A percentile compares a stretch with the other conserved stretches of the same genome.
Evolutionary conservation across 2,329 filamentous ascomycete species (phyloP).

Genomic region (Diplodia intermedia): DNA sequence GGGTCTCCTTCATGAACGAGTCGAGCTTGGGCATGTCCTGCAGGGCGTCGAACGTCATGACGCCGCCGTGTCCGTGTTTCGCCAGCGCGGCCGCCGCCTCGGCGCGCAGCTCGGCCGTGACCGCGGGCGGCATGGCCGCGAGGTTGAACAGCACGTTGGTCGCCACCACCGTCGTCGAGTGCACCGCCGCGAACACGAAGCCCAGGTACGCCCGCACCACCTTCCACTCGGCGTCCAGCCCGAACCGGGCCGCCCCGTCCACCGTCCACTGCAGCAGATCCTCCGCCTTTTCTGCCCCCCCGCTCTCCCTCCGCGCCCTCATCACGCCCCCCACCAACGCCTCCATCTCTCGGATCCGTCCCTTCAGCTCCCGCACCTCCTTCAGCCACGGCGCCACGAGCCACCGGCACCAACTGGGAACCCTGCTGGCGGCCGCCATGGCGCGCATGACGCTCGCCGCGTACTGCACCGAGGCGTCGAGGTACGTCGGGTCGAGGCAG

Average conservation of each 20-base stretch:
- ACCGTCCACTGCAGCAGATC: conserved; percentile 51
- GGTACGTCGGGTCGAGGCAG: conserved; percentile 42
- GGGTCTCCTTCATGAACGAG: conserved; percentile 47
- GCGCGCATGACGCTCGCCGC: conserved; percentile 46
- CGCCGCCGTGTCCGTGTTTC: conserved; percentile 47
- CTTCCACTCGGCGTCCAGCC: conserved; percentile 27
- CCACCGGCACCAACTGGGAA: conserved; percentile 32
- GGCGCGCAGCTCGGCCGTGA: conserved; percentile 52
- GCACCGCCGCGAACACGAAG: conserved; percentile 44
- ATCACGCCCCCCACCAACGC: conserved; percentile 33
- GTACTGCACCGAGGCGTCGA: conserved; percentile 36
- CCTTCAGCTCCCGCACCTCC: neutral
- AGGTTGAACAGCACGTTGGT: conserved; percentile 43
- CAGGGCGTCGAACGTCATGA: conserved; percentile 42
- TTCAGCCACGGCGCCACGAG: neutral
- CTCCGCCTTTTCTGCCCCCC: conserved; percentile 39
- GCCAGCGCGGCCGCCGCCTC: conserved; percentile 50
- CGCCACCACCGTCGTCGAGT: conserved; percentile 42
- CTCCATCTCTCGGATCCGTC: conserved; percentile 36
- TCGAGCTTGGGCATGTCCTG: conserved; percentile 48
- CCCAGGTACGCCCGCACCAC: conserved; percentile 38
- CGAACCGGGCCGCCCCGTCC: conserved; percentile 36
- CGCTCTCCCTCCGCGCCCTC: conserved; percentile 10
- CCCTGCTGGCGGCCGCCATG: conserved; percentile 41
- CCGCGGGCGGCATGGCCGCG: conserved; percentile 45